Conservation (phyloP, 2,329 filamentous ascomycete species). For the Calonectria montana region DNA sequence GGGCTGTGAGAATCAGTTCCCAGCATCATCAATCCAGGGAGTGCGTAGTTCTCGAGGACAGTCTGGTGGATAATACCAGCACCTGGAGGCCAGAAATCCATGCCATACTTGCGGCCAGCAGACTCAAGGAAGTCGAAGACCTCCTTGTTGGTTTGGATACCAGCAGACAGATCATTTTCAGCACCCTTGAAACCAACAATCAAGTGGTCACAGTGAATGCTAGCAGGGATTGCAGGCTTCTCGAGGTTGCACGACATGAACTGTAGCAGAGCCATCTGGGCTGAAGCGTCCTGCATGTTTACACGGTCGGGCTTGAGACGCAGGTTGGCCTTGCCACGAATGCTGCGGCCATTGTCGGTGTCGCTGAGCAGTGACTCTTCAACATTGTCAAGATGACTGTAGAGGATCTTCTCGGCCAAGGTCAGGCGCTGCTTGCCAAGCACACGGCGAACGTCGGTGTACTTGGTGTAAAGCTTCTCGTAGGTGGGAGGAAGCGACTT, state of each 20-base stretch:
- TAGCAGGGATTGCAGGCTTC: constrained; percentile 91
- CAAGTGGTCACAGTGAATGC: constrained; percentile 99
- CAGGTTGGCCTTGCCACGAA: constrained; percentile 90
- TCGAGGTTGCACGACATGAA: constrained; percentile 98
- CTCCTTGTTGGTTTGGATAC: constrained; percentile 93
- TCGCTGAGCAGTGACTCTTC: constrained; percentile 87
- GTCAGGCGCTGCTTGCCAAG: constrained; percentile 78
- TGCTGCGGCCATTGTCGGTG: constrained; percentile 84
- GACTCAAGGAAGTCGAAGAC: constrained; percentile 98
- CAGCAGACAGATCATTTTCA: constrained; percentile 83
- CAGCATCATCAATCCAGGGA: constrained; percentile 98
- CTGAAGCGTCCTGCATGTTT: constrained; percentile 98
- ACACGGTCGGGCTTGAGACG: constrained; percentile 98
- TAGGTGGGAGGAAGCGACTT: constrained; percentile 76
- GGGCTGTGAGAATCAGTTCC: constrained; percentile 98
- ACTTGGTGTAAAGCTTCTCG: constrained; percentile 80
- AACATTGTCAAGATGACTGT: constrained; percentile 90
- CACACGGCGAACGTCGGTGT: constrained; percentile 79
- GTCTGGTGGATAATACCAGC: constrained; percentile 98
- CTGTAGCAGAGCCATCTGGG: constrained; percentile 97
- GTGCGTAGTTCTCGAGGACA: constrained; percentile 96
- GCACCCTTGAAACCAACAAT: constrained; percentile 96
- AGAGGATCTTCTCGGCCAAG: constrained; percentile 97
- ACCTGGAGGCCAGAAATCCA: constrained; percentile 95
- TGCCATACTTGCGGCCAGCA: constrained; percentile 89